These are phyloP conservation scores for Hemileia vastatrix DNA, from an alignment of 1,284 basidiomycete genomes.

Conservation along the genomic window DNA sequence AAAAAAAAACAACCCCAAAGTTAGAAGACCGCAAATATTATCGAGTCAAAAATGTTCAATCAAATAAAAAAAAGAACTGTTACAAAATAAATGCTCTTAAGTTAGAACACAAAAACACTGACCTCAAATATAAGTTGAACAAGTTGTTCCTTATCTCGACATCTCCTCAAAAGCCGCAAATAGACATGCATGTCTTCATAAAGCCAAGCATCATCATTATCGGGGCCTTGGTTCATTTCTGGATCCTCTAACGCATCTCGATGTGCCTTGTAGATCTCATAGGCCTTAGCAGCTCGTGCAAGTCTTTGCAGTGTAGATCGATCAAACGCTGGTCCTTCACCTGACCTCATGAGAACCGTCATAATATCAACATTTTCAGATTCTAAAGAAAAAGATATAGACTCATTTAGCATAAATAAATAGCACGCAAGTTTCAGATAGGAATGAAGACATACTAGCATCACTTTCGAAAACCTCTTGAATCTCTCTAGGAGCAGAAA, in stretches of 20 bases:
- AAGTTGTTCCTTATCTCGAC: constrained; percentile 83
- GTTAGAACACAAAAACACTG: constrained; percentile 29
- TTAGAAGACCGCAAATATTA: no score
- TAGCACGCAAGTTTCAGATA: neutral
- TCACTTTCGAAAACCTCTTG: constrained; percentile 71
- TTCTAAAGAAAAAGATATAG: neutral
- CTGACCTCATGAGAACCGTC: constrained; percentile 69
- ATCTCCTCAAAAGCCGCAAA: constrained; percentile 62
- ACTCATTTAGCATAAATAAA: constrained; percentile 27
- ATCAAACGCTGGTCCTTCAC: constrained; percentile 63
- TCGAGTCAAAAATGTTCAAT: no score
- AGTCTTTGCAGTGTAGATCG: constrained; percentile 64
- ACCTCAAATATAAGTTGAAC: constrained; percentile 92
- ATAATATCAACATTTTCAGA: constrained; percentile 69
- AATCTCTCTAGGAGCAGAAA: constrained; percentile 75
- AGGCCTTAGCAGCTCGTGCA: constrained; percentile 63
- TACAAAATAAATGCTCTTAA: neutral
- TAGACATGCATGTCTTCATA: constrained; percentile 79
- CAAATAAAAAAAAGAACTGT: neutral
- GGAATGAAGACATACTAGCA: constrained; percentile 52
- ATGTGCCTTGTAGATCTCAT: constrained; percentile 60
- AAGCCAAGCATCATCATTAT: constrained; percentile 86
- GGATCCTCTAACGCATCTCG: constrained; percentile 63
- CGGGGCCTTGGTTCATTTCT: constrained; percentile 74
- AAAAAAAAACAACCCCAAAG: neutral